Base-by-base conservation (phyloP, 768 basidiomycete genomes). In the Tulasnella sp. region DNA sequence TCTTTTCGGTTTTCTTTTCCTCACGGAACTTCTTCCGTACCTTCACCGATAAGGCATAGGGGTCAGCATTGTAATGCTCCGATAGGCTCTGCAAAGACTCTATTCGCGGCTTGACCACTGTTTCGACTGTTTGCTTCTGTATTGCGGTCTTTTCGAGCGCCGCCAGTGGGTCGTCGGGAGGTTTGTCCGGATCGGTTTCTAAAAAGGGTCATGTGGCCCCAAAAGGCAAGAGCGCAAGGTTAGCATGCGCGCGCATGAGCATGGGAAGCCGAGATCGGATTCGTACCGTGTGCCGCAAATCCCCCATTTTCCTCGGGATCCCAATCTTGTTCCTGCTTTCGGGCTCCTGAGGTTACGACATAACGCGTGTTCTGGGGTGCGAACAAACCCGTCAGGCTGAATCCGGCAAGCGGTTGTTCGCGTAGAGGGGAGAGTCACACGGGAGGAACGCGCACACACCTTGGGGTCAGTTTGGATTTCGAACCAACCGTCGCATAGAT, bases 391-490 rank as follows among this genome's bases (percentile, higher is more conserved):
- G 19, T 69, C n/a, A 59, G n/a, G 19, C 19, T 26, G 26, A 17
- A 52, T 34, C 42, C 35, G 35, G 39, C 63, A 64, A 66, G 32
- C 67, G 42, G 17, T 22, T 47, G 34, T 29, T 70, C 35, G 62
- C 19, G 34, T 67, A 59, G 11, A 36, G 41, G 42, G 29, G 40
- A 34, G 19, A 37, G 62, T 64, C 52, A 65, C 34, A 63, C n/a
- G 36, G 32, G 19, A 69, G 65, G n/a, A 40, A 64, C 26, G 22
- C 26, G 36, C 5, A 73, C 82, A 67, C 75, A 92, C 95, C 89
- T 98, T 90, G 2, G 96, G 96, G 77, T 99, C 96, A 8, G 97
- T 98, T 75, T 95, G 87, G 68, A 99, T 95, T 82, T 97, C 95
- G 75, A 98, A 98, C 95, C 95, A 96, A n/a, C 89, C 89, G 75